These are phyloP conservation scores for Boletellus emodensis DNA, from an alignment of 768 basidiomycete species.

Conservation along the genomic window DNA sequence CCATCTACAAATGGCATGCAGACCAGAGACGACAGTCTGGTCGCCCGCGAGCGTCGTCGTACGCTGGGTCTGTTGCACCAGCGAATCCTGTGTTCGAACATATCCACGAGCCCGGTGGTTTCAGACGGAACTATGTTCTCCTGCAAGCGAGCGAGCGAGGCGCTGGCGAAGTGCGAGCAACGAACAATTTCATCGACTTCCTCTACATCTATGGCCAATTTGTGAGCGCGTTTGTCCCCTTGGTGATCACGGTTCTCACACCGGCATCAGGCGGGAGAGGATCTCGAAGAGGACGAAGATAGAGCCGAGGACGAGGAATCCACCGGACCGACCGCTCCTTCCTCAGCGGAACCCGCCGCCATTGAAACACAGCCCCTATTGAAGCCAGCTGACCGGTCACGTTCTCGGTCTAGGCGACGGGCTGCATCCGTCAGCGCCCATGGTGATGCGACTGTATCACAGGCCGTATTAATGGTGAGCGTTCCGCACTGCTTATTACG, in stretches of 20 bases:
- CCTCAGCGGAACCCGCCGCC: slow-evolving; percentile 3
- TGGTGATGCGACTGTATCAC: slow-evolving; percentile 86
- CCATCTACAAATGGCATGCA: slow-evolving; percentile 93
- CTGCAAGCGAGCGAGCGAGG: slow-evolving; percentile 68
- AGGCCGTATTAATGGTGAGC: slow-evolving; percentile 89
- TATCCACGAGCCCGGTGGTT: slow-evolving; percentile 94
- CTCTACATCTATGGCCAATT: slow-evolving; percentile 94
- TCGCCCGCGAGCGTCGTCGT: slow-evolving; percentile 69
- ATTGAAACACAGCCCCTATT: slow-evolving; percentile 60
- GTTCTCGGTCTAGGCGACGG: slow-evolving; percentile 53
- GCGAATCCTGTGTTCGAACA: slow-evolving; percentile 82
- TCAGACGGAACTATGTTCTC: slow-evolving; percentile 83
- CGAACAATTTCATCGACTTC: slow-evolving; percentile 92
- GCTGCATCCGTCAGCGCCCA: slow-evolving; percentile 54
- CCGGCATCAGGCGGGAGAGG: slow-evolving; percentile 73
- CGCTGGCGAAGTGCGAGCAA: slow-evolving; percentile 54
- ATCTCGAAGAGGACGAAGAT: slow-evolving; percentile 83
- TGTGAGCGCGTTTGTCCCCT: slow-evolving; percentile 46
- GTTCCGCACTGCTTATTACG: not conserved
- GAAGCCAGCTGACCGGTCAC: slow-evolving; percentile 35
- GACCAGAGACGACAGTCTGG: slow-evolving; percentile 59
- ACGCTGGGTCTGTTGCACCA: slow-evolving; percentile 48
- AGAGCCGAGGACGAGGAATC: slow-evolving; percentile 55
- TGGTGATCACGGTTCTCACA: not conserved
- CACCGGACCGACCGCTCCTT: slow-evolving; percentile 23